phyloP scores from a whole-genome alignment of 345 rosid species.

The Citrus mangshanensis region DNA sequence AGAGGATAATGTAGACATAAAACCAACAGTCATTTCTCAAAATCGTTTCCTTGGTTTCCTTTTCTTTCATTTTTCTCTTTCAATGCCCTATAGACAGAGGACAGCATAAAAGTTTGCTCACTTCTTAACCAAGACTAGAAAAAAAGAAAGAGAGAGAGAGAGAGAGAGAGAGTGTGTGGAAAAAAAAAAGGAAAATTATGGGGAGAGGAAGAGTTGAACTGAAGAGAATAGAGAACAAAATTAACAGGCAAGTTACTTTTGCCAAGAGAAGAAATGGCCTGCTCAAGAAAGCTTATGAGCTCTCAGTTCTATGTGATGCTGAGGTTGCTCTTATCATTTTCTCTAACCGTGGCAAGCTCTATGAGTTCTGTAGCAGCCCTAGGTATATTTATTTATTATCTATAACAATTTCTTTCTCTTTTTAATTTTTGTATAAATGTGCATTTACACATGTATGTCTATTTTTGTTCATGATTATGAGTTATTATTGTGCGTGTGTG shows the following conservation, averaged over 20 bases:
- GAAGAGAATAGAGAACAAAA: slow-evolving; percentile 68
- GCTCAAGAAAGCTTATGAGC: slow-evolving; percentile 64
- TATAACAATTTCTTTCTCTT: neutral
- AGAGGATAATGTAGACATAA: neutral
- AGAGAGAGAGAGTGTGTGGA: no score
- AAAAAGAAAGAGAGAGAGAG: slow-evolving; percentile 8
- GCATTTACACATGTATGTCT: neutral
- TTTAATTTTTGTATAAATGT: neutral
- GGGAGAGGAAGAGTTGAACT: slow-evolving; percentile 69
- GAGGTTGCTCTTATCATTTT: slow-evolving; percentile 63
- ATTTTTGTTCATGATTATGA: neutral
- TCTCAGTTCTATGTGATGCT: slow-evolving; percentile 63
- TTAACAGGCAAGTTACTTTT: slow-evolving; percentile 64
- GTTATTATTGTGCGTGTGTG: neutral
- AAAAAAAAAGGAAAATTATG: slow-evolving; percentile 24
- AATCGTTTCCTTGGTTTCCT: slow-evolving; percentile 24
- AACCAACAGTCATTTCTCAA: neutral
- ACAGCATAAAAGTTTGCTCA: slow-evolving; percentile 21
- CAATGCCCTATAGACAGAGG: slow-evolving; percentile 1
- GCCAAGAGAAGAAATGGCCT: slow-evolving; percentile 70
- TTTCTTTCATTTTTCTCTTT: slow-evolving; percentile 17
- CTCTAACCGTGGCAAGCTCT: slow-evolving; percentile 56
- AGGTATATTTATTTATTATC: slow-evolving; percentile 24
- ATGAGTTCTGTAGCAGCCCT: slow-evolving; percentile 54
- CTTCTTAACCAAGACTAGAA: slow-evolving; percentile 34